A percentile compares a stretch with the other conserved stretches of the same genome.
Conservation (phyloP, 192 early-diverging fungal species). For the Coemansia sp. region DNA sequence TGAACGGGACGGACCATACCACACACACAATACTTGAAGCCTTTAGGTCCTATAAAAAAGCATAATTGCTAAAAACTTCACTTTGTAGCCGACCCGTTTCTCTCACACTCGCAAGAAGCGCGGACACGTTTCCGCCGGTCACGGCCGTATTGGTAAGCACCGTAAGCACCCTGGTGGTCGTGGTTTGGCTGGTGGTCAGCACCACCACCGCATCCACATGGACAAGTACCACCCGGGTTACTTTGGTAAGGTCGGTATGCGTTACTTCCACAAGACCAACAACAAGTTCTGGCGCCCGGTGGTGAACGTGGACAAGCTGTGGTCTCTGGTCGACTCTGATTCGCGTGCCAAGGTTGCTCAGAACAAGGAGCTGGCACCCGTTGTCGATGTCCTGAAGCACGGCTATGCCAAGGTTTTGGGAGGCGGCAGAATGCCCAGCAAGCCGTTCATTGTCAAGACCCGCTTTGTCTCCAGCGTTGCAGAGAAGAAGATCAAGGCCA, state of each 20-base stretch:
- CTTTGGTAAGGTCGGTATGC: constrained; percentile 99
- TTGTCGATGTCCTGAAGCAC: constrained; percentile 78
- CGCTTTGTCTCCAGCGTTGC: constrained; percentile 87
- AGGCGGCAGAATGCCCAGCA: constrained; percentile 83
- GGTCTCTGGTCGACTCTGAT: constrained; percentile 86
- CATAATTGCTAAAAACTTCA: too few relatives aligned
- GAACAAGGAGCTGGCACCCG: constrained; percentile 87
- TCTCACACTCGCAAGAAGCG: constrained; percentile 77
- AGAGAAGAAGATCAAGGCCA: constrained; percentile 98
- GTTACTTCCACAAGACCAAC: constrained; percentile 95
- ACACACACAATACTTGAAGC: too few relatives aligned
- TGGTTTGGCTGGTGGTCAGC: constrained; percentile 99
- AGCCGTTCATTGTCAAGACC: constrained; percentile 95
- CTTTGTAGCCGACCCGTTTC: constrained; percentile 56
- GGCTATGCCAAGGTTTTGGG: constrained; percentile 96
- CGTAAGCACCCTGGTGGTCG: constrained; percentile 99
- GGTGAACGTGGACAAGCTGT: constrained; percentile 93
- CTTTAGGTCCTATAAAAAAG: too few relatives aligned
- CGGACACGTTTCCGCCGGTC: constrained; percentile 99
- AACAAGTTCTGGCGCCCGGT: constrained; percentile 82
- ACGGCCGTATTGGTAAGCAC: constrained; percentile 99
- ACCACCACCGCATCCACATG: constrained; percentile 99
- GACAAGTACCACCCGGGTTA: constrained; percentile 99
- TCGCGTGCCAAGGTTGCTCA: constrained; percentile 74
- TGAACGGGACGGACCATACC: too few relatives aligned